Evolutionary conservation across 129 eudicot genomes (phyloP).

Genomic region (Cynara cardunculus): DNA sequence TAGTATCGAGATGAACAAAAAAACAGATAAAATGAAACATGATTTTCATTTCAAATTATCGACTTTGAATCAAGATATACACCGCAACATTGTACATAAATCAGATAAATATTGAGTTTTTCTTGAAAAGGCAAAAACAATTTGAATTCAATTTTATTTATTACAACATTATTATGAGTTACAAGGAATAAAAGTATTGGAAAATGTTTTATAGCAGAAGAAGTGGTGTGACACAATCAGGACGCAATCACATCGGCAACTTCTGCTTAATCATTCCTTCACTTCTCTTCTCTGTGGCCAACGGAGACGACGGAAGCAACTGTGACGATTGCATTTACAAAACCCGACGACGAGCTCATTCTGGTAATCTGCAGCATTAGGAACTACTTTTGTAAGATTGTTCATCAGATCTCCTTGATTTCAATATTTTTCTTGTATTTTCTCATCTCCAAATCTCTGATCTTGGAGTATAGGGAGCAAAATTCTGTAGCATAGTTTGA

Average conservation of each 20-base stretch:
- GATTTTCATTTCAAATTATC: too few relatives aligned
- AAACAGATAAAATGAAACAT: too few relatives aligned
- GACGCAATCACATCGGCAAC: conserved; percentile 30
- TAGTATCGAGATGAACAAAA: too few relatives aligned
- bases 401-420: conserved; percentile 30
- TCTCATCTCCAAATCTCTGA: conserved; percentile 18
- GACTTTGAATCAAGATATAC: too few relatives aligned
- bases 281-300: conserved; percentile 20
- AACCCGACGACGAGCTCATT: conserved; percentile 13
- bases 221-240: conserved; percentile 29
- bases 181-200: neutral
- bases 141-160: neutral
- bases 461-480: conserved; percentile 16
- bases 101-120: too few relatives aligned
- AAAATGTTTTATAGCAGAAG: neutral
- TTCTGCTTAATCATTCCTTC: conserved; percentile 31
- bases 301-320: conserved; percentile 30
- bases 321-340: conserved; percentile 17
- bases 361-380: conserved; percentile 12
- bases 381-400: conserved; percentile 28
- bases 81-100: too few relatives aligned
- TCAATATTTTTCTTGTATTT: neutral
- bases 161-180: neutral
- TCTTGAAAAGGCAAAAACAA: neutral
- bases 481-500: conserved; percentile 9